Base-by-base conservation (phyloP, 371 early-diverging fungal species). In the Rhizomucor miehei region DNA sequence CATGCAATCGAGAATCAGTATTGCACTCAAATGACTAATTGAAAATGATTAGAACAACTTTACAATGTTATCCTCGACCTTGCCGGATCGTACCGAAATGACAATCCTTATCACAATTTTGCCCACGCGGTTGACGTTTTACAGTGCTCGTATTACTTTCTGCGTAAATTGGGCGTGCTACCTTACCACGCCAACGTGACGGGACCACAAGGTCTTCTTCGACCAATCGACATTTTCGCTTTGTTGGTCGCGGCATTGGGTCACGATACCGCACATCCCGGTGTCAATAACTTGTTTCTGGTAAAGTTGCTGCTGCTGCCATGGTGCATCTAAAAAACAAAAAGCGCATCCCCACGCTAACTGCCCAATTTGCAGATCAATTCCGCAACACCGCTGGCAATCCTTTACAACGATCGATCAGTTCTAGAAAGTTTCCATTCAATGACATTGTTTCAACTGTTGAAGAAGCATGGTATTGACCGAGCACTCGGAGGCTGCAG, bases 361-460 rank as follows among this genome's bases (percentile, higher is more conserved):
- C 19, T 17, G 14, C 20, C 8, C 21, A 25, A 6, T 44, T 35
- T 13, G 12, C 49, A 83, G 81, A 79, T 90, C 47, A 81, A 88
- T 14, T 85, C 89, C 0, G 73, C 77, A 20, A 84, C 92, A 21
- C 92, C 88, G 43, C 71, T 91, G 47, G 96, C 98, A 13, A 67
- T 88, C 44, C 67, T 95, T 9, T 97, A 94, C 80, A 94, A 95
- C 63, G 94, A 94, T 75, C 81, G 84, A 50, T 89, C 94, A 2
- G 90, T 94, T 3, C 83, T 98, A 9, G 98, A 98, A 69, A 93
- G 91, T 73, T 91, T 92, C 71, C 98, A 98, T 67, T 84, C 89
- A 14, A 86, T 90, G 65, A 78, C 91, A 6, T 79, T 94, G 39
- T 93, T 92, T 66, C 83, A 87, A 59, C 66, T 97, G 3, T 80